phyloP scores from a whole-genome alignment of 2,329 filamentous ascomycete genomes.

The Aspergillus puulaauensis region DNA sequence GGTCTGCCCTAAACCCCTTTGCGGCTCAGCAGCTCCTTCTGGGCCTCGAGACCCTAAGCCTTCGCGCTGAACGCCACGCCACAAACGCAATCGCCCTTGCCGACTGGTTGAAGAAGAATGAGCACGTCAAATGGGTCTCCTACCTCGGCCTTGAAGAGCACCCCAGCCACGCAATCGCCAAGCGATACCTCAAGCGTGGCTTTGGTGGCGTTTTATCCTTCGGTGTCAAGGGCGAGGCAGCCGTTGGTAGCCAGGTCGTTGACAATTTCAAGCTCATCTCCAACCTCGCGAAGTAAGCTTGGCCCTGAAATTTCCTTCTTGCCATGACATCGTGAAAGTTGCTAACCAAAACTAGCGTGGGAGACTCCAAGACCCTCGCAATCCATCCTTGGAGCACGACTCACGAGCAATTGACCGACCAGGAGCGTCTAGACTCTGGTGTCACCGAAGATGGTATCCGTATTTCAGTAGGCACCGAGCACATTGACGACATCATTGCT shows the following conservation, averaged over 20 bases:
- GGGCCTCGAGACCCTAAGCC: conserved; percentile 83
- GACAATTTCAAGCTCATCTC: conserved; percentile 94
- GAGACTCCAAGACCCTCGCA: conserved; percentile 90
- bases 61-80: conserved; percentile 83
- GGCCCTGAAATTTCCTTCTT: neutral
- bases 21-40: conserved; percentile 88
- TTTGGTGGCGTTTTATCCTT: conserved; percentile 91
- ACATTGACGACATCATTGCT: conserved; percentile 95
- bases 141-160: conserved; percentile 88
- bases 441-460: conserved; percentile 88
- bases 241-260: conserved; percentile 82
- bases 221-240: conserved; percentile 83
- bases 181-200: conserved; percentile 81
- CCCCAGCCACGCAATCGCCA: conserved; percentile 73
- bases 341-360: conserved; percentile 55
- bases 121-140: conserved; percentile 87
- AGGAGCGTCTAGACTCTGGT: conserved; percentile 77
- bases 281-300: conserved; percentile 77
- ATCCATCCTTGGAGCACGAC: conserved; percentile 96
- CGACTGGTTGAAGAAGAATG: conserved; percentile 77
- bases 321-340: neutral
- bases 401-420: conserved; percentile 83
- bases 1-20: conserved; percentile 81
- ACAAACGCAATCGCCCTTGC: conserved; percentile 79
- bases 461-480: conserved; percentile 92